Evolutionary conservation across 305 asterid species (phyloP), one percentile per base, ranked within the genome.

Genomic region (Rubia peregrina): DNA sequence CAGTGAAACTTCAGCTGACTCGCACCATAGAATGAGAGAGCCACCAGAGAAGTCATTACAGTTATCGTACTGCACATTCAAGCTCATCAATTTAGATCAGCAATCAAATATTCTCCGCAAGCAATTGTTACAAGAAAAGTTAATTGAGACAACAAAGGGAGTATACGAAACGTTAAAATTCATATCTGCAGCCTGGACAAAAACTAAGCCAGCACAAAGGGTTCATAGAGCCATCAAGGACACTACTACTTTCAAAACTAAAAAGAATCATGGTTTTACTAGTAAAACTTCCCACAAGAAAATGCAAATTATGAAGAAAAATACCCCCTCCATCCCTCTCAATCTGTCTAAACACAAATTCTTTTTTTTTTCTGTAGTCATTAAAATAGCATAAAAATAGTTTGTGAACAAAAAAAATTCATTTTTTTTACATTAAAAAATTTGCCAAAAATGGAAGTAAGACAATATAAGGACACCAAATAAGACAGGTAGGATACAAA

Each of bases 1-100:
- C 96, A 91, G 75, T 89, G 97, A 79, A 94, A 91, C 89, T 89
- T 91, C 65, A 94, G 91, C 85, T 89, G 96, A 79, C 96, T 94
- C 61, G 98, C 97, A 73, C 98, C 98, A 42, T 94, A 94, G 84
- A 87, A 91, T n/a, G 97, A 94, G 73, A 94, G 93, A 5, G 98
- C 98, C 82, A 94, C 98, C 60, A 94, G 81, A 1, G 98, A 94
- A 8, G 95, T 94, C 98, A 94, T 94, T 46, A 89, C 97, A 43
- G 92, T 85, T 71, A 91, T 86, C 41, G 97, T 93, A 87, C 96
- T 90, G 96, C 86, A 80, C 56, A 77, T n/a, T 0, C 33, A 71
- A 74, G 49, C 69, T 3, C 53, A 41, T 38, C 69, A 63, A 11
- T 49, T 51, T 44, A 16, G 68, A 71, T 77, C 40, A 75, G 68